Percentiles rank a stretch among this genome's conserved stretches.
Conservation (phyloP, 2,329 filamentous ascomycete species). For the Lachnellula hyalina region DNA sequence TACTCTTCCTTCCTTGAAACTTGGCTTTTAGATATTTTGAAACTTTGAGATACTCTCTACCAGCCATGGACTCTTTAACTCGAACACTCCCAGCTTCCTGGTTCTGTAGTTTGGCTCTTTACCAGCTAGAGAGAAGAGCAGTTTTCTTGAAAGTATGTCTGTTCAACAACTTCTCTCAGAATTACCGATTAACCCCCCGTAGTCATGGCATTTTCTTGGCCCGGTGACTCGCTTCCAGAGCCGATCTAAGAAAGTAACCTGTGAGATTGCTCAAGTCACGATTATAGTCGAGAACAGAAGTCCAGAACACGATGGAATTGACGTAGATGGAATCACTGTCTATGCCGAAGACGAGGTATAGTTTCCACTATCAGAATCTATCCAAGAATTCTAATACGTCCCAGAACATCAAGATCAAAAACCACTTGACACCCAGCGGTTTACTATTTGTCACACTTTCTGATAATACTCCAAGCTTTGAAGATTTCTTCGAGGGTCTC, state of each 20-base stretch:
- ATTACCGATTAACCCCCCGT: not conserved
- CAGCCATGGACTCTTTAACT: conserved; percentile 21
- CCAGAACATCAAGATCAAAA: conserved; percentile 26
- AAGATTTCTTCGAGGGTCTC: conserved; percentile 49
- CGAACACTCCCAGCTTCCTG: conserved; percentile 47
- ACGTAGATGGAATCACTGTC: conserved; percentile 36
- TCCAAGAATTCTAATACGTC: not conserved
- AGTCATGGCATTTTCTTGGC: conserved; percentile 49
- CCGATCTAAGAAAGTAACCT: conserved; percentile 37
- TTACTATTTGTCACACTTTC: conserved; percentile 48
- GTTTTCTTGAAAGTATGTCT: conserved; percentile 41
- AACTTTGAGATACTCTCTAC: not conserved
- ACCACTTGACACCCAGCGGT: conserved; percentile 43
- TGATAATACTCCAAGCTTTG: conserved; percentile 41
- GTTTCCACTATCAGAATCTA: not conserved
- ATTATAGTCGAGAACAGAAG: conserved; percentile 36
- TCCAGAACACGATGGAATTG: conserved; percentile 16
- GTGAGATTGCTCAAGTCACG: conserved; percentile 45
- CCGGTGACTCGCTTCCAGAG: conserved; percentile 45
- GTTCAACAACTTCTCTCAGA: not conserved
- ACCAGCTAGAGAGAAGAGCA: conserved; percentile 44
- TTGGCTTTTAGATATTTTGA: not conserved
- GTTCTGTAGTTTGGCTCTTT: conserved; percentile 44
- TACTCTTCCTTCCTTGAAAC: no score
- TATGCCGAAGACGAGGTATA: conserved; percentile 22